Evolutionary conservation across 768 basidiomycete species (phyloP).

Genomic region (Xanthoconium stramineum): DNA sequence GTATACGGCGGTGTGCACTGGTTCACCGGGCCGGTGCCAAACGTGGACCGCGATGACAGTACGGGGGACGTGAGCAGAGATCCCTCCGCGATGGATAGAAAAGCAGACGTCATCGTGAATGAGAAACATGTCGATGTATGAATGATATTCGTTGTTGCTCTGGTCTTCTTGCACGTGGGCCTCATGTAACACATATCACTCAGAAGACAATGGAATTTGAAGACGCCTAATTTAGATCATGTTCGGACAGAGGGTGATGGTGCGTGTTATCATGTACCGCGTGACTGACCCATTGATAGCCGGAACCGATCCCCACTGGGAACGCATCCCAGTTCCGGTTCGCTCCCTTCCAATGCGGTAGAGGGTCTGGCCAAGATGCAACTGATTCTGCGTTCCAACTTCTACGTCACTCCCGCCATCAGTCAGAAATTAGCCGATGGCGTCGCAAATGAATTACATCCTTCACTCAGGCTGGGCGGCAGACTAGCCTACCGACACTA

Average conservation of each 20-base stretch:
- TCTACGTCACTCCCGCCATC: background rate
- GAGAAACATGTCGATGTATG: background rate
- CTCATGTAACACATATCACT: too few species aligned
- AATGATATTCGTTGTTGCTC: too few species aligned
- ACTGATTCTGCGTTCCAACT: background rate
- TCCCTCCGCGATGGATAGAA: background rate
- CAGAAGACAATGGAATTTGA: background rate
- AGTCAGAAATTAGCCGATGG: background rate
- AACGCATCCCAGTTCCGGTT: background rate
- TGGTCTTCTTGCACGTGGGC: too few species aligned
- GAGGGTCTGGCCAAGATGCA: background rate
- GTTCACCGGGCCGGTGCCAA: constrained; percentile 65
- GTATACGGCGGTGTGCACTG: constrained; percentile 67
- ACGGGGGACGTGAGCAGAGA: too few species aligned
- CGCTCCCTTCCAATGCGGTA: background rate
- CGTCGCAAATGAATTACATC: background rate
- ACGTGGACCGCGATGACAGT: constrained; percentile 31
- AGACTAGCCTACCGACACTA: background rate
- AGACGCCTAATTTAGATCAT: background rate
- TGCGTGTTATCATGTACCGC: background rate
- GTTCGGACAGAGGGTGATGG: background rate
- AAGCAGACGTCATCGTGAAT: background rate
- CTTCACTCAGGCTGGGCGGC: too few species aligned
- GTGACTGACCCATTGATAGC: background rate
- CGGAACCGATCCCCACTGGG: background rate